A percentile compares a stretch with the other conserved stretches of the same genome.
Conservation (phyloP, 2,329 filamentous ascomycete species). For the Fusarium begoniae region DNA sequence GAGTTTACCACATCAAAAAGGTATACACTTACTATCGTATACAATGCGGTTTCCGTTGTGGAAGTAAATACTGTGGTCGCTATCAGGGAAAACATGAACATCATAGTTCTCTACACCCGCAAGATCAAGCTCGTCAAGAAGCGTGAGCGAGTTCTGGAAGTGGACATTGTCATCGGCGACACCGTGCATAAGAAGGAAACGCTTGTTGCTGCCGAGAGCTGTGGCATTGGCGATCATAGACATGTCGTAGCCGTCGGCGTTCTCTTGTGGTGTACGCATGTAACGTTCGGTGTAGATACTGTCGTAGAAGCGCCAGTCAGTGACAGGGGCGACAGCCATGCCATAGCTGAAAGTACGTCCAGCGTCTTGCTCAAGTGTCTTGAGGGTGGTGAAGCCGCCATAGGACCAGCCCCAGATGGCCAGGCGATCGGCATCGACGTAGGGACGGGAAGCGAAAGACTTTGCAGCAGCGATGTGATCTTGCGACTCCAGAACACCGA, state of each 20-base stretch:
- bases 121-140: conserved; percentile 88
- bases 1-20: not conserved
- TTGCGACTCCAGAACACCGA: conserved; percentile 84
- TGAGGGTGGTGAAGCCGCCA: conserved; percentile 93
- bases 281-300: conserved; percentile 95
- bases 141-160: conserved; percentile 88
- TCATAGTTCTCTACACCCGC: conserved; percentile 91
- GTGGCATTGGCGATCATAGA: conserved; percentile 78
- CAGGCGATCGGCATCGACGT: conserved; percentile 83
- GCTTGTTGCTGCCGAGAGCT: conserved; percentile 78
- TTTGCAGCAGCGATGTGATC: conserved; percentile 94
- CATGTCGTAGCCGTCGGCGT: conserved; percentile 78
- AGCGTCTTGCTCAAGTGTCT: conserved; percentile 90
- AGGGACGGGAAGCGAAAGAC: conserved; percentile 80
- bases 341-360: conserved; percentile 94
- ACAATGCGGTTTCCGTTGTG: conserved; percentile 92
- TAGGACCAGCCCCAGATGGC: conserved; percentile 99
- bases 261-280: conserved; percentile 93
- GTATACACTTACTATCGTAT: conserved; percentile 80
- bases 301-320: conserved; percentile 96
- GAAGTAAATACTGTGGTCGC: conserved; percentile 93
- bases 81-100: conserved; percentile 95
- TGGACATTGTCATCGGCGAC: conserved; percentile 98
- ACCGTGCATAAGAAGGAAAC: conserved; percentile 96
- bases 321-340: conserved; percentile 98